phyloP scores from a whole-genome alignment of 352 stramenopile genomes.

The Pythium catenulatum region DNA sequence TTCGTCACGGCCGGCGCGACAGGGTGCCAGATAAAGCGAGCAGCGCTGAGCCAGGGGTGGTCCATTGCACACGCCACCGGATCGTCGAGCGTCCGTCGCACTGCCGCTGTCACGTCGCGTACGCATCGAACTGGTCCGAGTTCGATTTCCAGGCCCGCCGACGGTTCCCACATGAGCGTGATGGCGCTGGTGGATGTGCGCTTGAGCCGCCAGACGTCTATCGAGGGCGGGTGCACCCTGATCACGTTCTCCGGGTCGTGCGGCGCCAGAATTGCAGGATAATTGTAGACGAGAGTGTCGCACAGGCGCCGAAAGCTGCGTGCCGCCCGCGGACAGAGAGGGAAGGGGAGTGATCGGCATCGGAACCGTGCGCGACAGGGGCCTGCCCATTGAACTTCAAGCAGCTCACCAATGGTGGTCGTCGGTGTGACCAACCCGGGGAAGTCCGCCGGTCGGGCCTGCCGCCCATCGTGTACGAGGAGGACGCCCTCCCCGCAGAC shows the following conservation, averaged over 20 bases:
- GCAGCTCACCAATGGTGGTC: not conserved
- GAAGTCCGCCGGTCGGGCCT: not conserved
- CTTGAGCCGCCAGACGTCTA: not conserved
- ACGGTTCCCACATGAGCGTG: not conserved
- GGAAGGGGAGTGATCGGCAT: not conserved
- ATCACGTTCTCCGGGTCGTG: not conserved
- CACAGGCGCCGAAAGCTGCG: not conserved
- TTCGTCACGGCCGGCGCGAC: not conserved
- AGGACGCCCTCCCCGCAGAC: not conserved
- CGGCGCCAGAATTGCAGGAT: not conserved
- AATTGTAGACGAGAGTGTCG: slow-evolving; percentile 3
- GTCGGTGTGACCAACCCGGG: not conserved
- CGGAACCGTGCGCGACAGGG: not conserved
- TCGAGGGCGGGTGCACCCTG: not conserved
- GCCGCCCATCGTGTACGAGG: not conserved
- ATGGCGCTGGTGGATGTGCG: not conserved
- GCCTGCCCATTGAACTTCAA: not conserved
- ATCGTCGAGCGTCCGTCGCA: not conserved
- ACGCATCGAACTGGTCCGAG: not conserved
- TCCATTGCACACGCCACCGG: not conserved
- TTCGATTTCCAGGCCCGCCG: not conserved
- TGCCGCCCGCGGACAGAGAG: not conserved
- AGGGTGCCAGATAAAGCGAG: not conserved
- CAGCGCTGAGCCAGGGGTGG: not conserved
- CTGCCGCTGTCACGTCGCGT: not conserved